Evolutionary conservation across 495 filamentous ascomycete species (phyloP).

Genomic region (Penicillium nucicola): DNA sequence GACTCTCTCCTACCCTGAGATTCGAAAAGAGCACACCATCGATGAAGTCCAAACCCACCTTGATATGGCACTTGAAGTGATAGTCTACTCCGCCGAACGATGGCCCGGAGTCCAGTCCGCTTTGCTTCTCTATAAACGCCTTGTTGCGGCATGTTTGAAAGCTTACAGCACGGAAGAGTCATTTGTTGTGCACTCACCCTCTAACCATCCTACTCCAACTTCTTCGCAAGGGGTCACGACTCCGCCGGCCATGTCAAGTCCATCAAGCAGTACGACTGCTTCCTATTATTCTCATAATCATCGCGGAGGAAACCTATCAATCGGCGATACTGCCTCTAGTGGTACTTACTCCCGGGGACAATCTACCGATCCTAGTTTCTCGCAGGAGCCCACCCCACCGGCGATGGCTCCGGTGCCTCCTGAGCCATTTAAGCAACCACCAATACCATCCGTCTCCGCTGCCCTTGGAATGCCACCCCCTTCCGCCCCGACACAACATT

Average conservation of each 20-base stretch:
- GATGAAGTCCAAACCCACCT: constrained; percentile 71
- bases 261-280: constrained; percentile 38
- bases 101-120: constrained; percentile 91
- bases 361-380: constrained; percentile 33
- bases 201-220: constrained; percentile 44
- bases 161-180: constrained; percentile 72
- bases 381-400: constrained; percentile 25
- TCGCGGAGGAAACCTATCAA: constrained; percentile 21
- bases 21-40: constrained; percentile 63
- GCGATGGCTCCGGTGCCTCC: constrained; percentile 6
- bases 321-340: constrained; percentile 31
- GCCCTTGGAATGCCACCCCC: constrained; percentile 14
- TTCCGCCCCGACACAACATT: constrained; percentile 13
- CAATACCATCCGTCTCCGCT: constrained; percentile 17
- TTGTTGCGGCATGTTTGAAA: constrained; percentile 78
- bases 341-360: constrained; percentile 36
- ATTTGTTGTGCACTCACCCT: constrained; percentile 62
- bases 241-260: constrained; percentile 50
- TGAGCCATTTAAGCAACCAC: constrained; percentile 19
- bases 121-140: constrained; percentile 69
- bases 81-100: constrained; percentile 69
- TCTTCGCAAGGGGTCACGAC: constrained; percentile 42
- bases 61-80: constrained; percentile 67
- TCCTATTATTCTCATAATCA: constrained; percentile 37
- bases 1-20: constrained; percentile 79